phyloP scores from a whole-genome alignment of 495 filamentous ascomycete species.

The Letharia lupina region DNA sequence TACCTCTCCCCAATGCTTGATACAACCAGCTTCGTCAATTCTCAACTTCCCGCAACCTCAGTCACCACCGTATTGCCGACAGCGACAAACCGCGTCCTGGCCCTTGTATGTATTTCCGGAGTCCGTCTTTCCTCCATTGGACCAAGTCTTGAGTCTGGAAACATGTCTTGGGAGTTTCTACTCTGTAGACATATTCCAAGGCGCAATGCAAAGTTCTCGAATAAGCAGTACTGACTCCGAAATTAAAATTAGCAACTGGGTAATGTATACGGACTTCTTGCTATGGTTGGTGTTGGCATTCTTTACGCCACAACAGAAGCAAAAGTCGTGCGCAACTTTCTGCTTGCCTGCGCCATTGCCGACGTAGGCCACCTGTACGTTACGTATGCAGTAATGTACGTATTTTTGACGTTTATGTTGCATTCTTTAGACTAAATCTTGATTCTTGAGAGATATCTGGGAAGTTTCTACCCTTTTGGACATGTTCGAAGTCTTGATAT shows the following conservation, averaged over 20 bases:
- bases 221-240: no score
- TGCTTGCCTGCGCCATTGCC: constrained; percentile 54
- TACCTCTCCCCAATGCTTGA: constrained; percentile 45
- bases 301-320: constrained; percentile 55
- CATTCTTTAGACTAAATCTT: neutral
- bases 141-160: no score
- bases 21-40: constrained; percentile 50
- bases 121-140: no score
- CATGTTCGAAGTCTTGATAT: no score
- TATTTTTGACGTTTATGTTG: neutral
- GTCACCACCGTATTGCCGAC: constrained; percentile 28
- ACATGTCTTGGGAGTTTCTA: no score
- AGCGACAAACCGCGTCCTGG: constrained; percentile 41
- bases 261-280: constrained; percentile 60
- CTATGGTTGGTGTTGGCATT: constrained; percentile 50
- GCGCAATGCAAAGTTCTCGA: no score
- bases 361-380: constrained; percentile 64
- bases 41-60: constrained; percentile 43
- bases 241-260: constrained; percentile 42
- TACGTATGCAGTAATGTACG: constrained; percentile 45
- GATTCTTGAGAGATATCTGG: neutral
- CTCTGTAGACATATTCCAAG: no score
- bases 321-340: constrained; percentile 57
- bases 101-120: constrained; percentile 27
- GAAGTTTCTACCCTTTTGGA: neutral